Conservation (phyloP, 192 early-diverging fungal species). For the Allomyces macrogynus region DNA sequence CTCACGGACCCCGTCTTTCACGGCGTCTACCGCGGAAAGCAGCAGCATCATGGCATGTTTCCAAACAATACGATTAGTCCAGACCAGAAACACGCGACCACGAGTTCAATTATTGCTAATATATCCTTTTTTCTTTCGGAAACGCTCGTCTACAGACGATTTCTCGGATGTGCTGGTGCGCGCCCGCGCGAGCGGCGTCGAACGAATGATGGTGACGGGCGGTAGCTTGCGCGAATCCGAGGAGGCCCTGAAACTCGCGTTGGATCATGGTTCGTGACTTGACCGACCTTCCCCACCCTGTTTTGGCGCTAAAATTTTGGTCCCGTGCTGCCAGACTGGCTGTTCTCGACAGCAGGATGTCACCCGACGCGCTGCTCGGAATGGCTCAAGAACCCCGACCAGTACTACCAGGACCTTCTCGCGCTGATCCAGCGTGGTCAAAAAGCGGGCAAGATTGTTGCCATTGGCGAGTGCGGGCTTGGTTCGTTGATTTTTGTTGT, state of each 20-base stretch:
- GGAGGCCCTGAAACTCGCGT: slow-evolving; percentile 35
- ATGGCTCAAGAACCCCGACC: slow-evolving; percentile 34
- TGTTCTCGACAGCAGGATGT: slow-evolving; percentile 63
- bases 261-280: slow-evolving; percentile 17
- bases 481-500: slow-evolving; percentile 11
- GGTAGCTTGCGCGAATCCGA: slow-evolving; percentile 36
- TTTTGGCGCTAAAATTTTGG: slow-evolving; percentile 1
- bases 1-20: slow-evolving; percentile 72
- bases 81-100: neutral
- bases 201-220: slow-evolving; percentile 67
- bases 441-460: slow-evolving; percentile 43
- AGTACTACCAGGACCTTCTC: slow-evolving; percentile 34
- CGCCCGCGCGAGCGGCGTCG: slow-evolving; percentile 40
- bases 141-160: slow-evolving; percentile 27
- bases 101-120: neutral
- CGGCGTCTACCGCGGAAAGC: slow-evolving; percentile 60
- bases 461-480: slow-evolving; percentile 85
- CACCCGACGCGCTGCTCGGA: slow-evolving; percentile 68
- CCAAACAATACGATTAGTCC: neutral
- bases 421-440: slow-evolving; percentile 15
- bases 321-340: slow-evolving; percentile 7
- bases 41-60: slow-evolving; percentile 36
- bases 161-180: slow-evolving; percentile 39
- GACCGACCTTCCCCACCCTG: neutral
- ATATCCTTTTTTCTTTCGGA: neutral